Evolutionary conservation across 2,329 filamentous ascomycete species (phyloP).

Genomic region (Sporothrix protearum): DNA sequence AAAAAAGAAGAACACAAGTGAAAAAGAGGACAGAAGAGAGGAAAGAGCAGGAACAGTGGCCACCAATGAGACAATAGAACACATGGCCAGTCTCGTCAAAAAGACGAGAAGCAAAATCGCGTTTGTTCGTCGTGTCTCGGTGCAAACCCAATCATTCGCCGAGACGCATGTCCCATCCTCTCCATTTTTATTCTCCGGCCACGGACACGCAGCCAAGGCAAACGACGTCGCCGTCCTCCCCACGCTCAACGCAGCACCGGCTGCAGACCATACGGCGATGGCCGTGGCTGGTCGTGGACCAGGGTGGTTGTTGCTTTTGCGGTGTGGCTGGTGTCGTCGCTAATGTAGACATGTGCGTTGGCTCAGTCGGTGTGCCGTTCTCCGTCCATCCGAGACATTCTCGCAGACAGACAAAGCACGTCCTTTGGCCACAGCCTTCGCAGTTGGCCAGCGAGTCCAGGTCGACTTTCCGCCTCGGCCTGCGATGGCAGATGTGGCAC

Average conservation of each 20-base stretch:
- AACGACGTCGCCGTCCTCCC: slow-evolving; percentile 60
- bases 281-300: slow-evolving; percentile 39
- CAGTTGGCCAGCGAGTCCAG: slow-evolving; percentile 65
- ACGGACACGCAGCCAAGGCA: slow-evolving; percentile 58
- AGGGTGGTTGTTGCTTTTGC: slow-evolving; percentile 29
- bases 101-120: background rate
- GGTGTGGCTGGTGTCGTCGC: slow-evolving; percentile 6
- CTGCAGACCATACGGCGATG: slow-evolving; percentile 60
- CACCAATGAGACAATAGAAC: no score
- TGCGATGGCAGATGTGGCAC: slow-evolving; percentile 66
- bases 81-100: no score
- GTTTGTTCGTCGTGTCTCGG: background rate
- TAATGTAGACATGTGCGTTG: background rate
- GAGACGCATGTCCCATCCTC: background rate
- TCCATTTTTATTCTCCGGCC: background rate
- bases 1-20: background rate
- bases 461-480: slow-evolving; percentile 61
- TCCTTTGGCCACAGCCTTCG: slow-evolving; percentile 56
- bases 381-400: slow-evolving; percentile 53
- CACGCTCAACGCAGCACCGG: slow-evolving; percentile 64
- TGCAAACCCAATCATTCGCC: no score
- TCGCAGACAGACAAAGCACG: slow-evolving; percentile 67
- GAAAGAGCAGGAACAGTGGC: background rate
- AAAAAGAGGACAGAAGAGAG: background rate
- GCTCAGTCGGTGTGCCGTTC: slow-evolving; percentile 29